Evolutionary conservation across 441 rosid genomes (phyloP).

Genomic region (Pelargonium cotyledonis): DNA sequence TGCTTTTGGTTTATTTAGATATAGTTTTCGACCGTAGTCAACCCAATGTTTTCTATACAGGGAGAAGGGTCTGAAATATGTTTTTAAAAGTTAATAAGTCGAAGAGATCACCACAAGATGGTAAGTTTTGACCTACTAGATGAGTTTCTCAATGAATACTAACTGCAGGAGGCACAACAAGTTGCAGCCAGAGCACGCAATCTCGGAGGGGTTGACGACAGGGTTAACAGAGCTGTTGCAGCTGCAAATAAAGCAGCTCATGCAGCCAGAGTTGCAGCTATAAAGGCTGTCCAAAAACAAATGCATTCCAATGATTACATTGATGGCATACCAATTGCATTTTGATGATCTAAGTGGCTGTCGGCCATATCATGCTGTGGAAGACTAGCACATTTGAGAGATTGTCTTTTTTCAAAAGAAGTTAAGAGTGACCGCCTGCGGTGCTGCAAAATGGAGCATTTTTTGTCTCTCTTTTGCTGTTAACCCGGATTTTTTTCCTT

Average conservation of each 20-base stretch:
- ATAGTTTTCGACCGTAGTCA: neutral
- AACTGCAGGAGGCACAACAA: conserved; percentile 52
- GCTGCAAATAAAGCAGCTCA: conserved; percentile 69
- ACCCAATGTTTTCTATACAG: neutral
- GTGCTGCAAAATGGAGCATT: neutral
- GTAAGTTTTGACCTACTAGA: neutral
- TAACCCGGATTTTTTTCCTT: no score
- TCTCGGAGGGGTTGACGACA: conserved; percentile 40
- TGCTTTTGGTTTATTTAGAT: no score
- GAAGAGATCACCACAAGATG: neutral
- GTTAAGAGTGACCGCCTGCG: neutral
- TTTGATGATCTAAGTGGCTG: conserved; percentile 16
- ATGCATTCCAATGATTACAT: conserved; percentile 27
- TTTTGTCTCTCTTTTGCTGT: neutral
- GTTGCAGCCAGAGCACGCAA: conserved; percentile 48
- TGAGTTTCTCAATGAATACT: neutral
- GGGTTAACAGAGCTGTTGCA: conserved; percentile 48
- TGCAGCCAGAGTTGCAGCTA: conserved; percentile 75
- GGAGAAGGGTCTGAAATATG: neutral
- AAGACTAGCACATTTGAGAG: neutral
- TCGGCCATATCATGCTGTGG: neutral
- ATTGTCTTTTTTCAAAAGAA: neutral
- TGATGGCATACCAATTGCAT: conserved; percentile 21
- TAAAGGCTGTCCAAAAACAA: conserved; percentile 57
- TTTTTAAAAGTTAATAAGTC: neutral